phyloP scores from a whole-genome alignment of 1,284 basidiomycete species.

The Malassezia furfur region DNA sequence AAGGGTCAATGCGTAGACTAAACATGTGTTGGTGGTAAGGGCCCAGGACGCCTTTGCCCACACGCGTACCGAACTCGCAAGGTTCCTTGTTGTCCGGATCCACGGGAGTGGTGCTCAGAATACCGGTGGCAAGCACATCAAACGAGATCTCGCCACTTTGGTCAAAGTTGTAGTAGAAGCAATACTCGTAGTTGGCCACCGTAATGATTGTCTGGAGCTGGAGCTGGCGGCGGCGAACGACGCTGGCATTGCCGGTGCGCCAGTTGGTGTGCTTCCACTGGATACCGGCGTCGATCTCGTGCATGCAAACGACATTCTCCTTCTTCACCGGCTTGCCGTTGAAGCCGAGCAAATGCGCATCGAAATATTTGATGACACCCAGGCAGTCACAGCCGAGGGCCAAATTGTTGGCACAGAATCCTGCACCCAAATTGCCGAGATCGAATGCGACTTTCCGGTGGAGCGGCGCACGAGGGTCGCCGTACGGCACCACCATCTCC shows the following conservation, averaged over 20 bases:
- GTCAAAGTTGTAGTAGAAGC: slow-evolving; percentile 69
- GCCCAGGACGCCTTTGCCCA: slow-evolving; percentile 74
- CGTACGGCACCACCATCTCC: slow-evolving; percentile 52
- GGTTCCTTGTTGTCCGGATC: slow-evolving; percentile 54
- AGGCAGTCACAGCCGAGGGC: slow-evolving; percentile 53
- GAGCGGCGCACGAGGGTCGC: slow-evolving; percentile 40
- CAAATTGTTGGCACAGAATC: slow-evolving; percentile 50
- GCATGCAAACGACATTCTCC: slow-evolving; percentile 73
- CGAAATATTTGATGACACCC: slow-evolving; percentile 48
- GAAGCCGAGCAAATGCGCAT: slow-evolving; percentile 42
- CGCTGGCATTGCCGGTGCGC: slow-evolving; percentile 66
- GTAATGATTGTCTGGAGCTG: slow-evolving; percentile 82
- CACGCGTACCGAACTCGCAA: slow-evolving; percentile 58
- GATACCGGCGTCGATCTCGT: slow-evolving; percentile 74
- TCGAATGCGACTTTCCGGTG: slow-evolving; percentile 51
- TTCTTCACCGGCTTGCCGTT: slow-evolving; percentile 28
- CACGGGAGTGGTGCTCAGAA: slow-evolving; percentile 54
- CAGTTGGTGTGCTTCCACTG: slow-evolving; percentile 61
- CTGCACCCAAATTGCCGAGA: slow-evolving; percentile 51
- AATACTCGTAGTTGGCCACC: slow-evolving; percentile 72
- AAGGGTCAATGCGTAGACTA: slow-evolving; percentile 72
- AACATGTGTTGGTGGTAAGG: slow-evolving; percentile 84
- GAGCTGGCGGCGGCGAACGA: slow-evolving; percentile 68
- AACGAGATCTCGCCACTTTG: slow-evolving; percentile 68
- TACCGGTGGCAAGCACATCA: slow-evolving; percentile 73